Evolutionary conservation across 345 rosid genomes (phyloP), one percentile per base, ranked within the genome.

Genomic region (Turritis glabra): DNA sequence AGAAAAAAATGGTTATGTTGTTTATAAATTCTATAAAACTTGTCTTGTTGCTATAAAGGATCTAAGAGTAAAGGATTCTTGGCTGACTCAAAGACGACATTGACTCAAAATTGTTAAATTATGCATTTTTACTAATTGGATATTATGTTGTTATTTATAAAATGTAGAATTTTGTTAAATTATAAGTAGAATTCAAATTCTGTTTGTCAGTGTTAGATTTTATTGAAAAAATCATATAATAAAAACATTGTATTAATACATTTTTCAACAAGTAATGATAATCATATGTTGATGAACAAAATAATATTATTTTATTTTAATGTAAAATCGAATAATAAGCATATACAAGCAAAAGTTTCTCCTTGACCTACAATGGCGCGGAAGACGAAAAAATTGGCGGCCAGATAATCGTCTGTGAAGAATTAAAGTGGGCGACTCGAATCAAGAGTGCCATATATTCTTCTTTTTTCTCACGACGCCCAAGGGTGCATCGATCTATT

Each of bases 11-110:
- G 8, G 0, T 15, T 21, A 7, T 52, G 26, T 15, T 14, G 52
- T 30, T 37, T 25, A 14, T 0, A 67, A 9, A 11, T 60, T 5
- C 5, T 19, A 1, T n/a, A n/a, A 23, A 50, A 22, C 18, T 63
- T 70, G 76, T 77, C 80, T 54, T 54, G 38, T 77, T 71, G 76
- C 55, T 1, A 47, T 26, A 54, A 64, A 77, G 76, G 26, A 77
- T 77, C 76, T 56, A 56, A 26, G 37, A 26, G 12, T 25, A 18
- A 2, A 56, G 4, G 80, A 77, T 71, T 47, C 80, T 69, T 43
- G 3, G 2, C 6, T 67, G 69, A 58, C 22, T n/a, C n/a, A n/a
- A n/a, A n/a, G 62, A 21, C 10, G 57, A 43, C 44, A 1, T 15
- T n/a, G 23, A 30, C 14, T 63, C 5, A 35, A 22, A 19, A 58